A percentile compares a stretch with the other conserved stretches of the same genome.
These are phyloP conservation scores for Salvia miltiorrhiza DNA, from an alignment of 257 asterid genomes.

Conservation along the genomic window DNA sequence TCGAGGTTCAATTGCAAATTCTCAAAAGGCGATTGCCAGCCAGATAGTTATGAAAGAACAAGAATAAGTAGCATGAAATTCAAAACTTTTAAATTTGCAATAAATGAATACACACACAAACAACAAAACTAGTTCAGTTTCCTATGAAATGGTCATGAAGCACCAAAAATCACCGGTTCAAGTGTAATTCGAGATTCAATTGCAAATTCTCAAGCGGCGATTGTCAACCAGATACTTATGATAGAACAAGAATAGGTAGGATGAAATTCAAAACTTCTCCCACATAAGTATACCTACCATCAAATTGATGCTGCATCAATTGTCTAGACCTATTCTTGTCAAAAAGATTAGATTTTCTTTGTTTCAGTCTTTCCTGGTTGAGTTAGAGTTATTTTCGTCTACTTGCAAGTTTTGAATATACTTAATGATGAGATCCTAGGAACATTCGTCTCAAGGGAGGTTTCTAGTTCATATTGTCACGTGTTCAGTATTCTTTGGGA, in stretches of 20 bases:
- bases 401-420: too few species aligned
- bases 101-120: background rate
- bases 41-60: too few species aligned
- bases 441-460: background rate
- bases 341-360: too few species aligned
- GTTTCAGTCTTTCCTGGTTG: too few species aligned
- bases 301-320: background rate
- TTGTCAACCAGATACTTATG: too few species aligned
- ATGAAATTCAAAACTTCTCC: background rate
- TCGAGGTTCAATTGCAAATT: background rate
- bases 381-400: too few species aligned
- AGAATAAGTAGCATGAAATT: background rate
- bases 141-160: background rate
- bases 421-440: background rate
- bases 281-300: background rate
- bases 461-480: background rate
- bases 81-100: background rate
- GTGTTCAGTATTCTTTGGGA: background rate
- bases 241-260: too few species aligned
- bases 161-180: background rate
- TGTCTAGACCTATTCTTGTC: background rate
- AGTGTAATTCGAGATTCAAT: background rate
- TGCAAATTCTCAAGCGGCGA: background rate
- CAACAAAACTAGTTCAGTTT: background rate
- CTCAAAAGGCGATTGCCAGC: background rate